phyloP scores from a whole-genome alignment of 345 rosid genomes.

The Fremontodendron californicum region DNA sequence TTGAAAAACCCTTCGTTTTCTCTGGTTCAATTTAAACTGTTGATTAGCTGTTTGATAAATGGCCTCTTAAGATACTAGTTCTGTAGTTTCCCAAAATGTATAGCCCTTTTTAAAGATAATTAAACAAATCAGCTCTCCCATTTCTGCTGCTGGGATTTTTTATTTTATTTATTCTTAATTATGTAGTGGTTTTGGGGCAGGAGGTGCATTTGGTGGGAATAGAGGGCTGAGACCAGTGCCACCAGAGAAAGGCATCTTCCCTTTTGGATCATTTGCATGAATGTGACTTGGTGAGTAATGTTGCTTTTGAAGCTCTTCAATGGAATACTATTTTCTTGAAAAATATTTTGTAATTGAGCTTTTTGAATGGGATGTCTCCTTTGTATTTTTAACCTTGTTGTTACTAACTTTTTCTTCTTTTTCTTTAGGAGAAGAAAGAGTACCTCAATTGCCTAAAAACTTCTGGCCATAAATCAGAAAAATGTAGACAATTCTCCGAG shows the following conservation, averaged over 20 bases:
- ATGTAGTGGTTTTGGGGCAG: conserved; percentile 32
- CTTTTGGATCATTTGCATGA: conserved; percentile 81
- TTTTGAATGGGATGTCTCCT: neutral
- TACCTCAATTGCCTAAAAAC: conserved; percentile 82
- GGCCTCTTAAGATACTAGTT: neutral
- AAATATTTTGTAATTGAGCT: neutral
- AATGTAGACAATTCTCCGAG: conserved; percentile 66
- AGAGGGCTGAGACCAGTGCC: conserved; percentile 89
- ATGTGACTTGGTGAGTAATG: conserved; percentile 73
- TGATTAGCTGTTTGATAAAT: conserved; percentile 6
- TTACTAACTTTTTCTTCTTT: neutral
- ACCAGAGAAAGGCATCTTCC: conserved; percentile 92
- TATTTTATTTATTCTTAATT: neutral
- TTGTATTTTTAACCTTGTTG: neutral
- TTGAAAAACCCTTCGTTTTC: neutral
- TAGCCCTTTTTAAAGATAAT: neutral
- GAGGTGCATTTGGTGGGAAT: conserved; percentile 95
- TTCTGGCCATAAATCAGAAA: conserved; percentile 69
- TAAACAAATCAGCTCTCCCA: neutral
- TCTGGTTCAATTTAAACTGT: neutral
- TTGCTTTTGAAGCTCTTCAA: neutral
- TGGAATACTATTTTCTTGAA: neutral
- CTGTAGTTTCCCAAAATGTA: neutral
- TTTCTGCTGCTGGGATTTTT: neutral
- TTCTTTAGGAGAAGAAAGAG: conserved; percentile 81